Evolutionary conservation across 2,329 filamentous ascomycete genomes (phyloP).

Genomic region (Aspergillus brasiliensis): DNA sequence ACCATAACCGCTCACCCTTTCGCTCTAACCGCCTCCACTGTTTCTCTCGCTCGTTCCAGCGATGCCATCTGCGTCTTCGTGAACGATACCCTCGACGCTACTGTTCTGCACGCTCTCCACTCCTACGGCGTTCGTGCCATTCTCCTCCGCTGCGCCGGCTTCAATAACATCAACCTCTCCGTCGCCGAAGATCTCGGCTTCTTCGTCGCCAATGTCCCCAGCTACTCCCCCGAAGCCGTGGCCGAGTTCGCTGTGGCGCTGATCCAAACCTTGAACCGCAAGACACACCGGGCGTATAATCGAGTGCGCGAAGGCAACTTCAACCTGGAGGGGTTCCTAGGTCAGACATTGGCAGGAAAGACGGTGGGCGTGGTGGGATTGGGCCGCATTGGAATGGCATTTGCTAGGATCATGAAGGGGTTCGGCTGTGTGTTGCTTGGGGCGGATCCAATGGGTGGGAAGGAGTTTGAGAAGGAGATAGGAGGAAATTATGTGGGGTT

Average conservation of each 20-base stretch:
- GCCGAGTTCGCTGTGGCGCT: constrained; percentile 70
- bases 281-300: constrained; percentile 69
- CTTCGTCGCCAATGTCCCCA: constrained; percentile 67
- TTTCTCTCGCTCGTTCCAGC: constrained; percentile 54
- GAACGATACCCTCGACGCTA: constrained; percentile 60
- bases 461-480: constrained; percentile 47
- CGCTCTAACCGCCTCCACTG: constrained; percentile 59
- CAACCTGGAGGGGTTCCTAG: constrained; percentile 61
- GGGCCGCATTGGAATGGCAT: constrained; percentile 65
- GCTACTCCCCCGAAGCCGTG: constrained; percentile 69
- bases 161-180: constrained; percentile 66
- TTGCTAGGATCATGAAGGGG: constrained; percentile 63
- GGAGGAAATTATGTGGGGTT: constrained; percentile 57
- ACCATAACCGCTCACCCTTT: constrained; percentile 62
- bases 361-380: constrained; percentile 68
- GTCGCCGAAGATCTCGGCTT: constrained; percentile 58
- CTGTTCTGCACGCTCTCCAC: constrained; percentile 56
- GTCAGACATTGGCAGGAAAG: constrained; percentile 63
- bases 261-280: constrained; percentile 67
- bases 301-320: constrained; percentile 71
- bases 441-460: constrained; percentile 59
- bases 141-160: constrained; percentile 68
- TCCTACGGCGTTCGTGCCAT: constrained; percentile 57
- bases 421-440: constrained; percentile 67
- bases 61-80: constrained; percentile 69